A percentile compares a stretch with the other conserved stretches of the same genome.
Conservation (phyloP, 1,284 basidiomycete genomes). For the Irpex rosettiformis region DNA sequence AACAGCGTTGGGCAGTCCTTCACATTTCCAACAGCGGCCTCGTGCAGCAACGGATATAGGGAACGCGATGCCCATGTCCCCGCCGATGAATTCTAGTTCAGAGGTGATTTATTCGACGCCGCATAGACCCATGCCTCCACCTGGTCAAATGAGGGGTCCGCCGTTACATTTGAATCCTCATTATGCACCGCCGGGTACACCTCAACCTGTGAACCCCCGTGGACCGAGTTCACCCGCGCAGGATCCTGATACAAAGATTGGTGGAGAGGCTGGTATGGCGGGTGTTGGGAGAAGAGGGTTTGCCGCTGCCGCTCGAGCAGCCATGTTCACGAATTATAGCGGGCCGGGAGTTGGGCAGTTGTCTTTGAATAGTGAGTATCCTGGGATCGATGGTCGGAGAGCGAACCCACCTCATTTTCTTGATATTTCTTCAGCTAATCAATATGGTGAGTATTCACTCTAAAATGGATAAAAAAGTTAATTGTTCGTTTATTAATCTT, state of each 20-base stretch:
- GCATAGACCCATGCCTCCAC: neutral
- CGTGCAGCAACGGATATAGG: conserved; percentile 21
- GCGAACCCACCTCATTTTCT: conserved; percentile 48
- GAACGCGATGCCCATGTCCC: conserved; percentile 13
- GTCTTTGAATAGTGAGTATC: conserved; percentile 17
- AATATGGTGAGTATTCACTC: too few species aligned
- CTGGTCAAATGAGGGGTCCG: neutral
- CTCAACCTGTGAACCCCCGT: neutral
- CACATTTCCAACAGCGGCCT: conserved; percentile 14
- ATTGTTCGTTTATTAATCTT: neutral
- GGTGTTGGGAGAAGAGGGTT: conserved; percentile 86
- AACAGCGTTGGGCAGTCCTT: conserved; percentile 2
- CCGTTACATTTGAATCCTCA: neutral
- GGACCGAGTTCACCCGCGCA: conserved; percentile 14
- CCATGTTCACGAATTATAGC: conserved; percentile 45
- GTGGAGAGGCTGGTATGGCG: conserved; percentile 86
- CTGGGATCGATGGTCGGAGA: conserved; percentile 34
- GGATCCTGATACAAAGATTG: conserved; percentile 65
- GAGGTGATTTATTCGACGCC: neutral
- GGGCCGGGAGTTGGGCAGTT: neutral
- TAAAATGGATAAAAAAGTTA: conserved; percentile 12
- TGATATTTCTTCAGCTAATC: conserved; percentile 39
- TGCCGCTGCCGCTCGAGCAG: conserved; percentile 72
- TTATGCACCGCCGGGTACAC: neutral
- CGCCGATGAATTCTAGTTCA: conserved; percentile 5